Evolutionary conservation across 192 early-diverging fungal genomes (phyloP).

Genomic region (Pilaira anomala): DNA sequence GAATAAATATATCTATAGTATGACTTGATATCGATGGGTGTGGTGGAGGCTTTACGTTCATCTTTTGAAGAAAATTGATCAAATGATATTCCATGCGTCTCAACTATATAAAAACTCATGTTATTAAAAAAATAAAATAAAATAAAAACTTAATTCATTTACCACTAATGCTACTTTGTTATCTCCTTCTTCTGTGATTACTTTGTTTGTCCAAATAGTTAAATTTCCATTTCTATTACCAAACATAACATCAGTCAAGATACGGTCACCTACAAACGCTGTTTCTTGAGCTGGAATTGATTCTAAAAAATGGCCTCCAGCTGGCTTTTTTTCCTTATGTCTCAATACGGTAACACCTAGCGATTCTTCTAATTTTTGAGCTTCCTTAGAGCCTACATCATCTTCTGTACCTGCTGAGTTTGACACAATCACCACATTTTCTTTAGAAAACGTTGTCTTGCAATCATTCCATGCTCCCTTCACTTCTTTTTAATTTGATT

Average conservation of each 20-base stretch:
- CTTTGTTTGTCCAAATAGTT: conserved; percentile 65
- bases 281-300: conserved; percentile 36
- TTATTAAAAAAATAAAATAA: background rate
- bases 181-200: conserved; percentile 74
- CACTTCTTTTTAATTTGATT: background rate
- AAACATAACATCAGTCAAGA: conserved; percentile 83
- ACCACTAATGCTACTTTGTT: conserved; percentile 65
- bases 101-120: conserved; percentile 4
- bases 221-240: conserved; percentile 73
- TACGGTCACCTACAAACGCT: conserved; percentile 83
- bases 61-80: conserved; percentile 15
- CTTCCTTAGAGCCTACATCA: conserved; percentile 58
- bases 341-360: conserved; percentile 61
- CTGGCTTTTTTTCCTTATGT: conserved; percentile 68
- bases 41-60: conserved; percentile 15
- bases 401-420: conserved; percentile 88
- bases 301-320: conserved; percentile 61
- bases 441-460: conserved; percentile 54
- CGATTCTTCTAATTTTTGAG: conserved; percentile 39
- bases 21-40: conserved; percentile 4
- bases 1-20: background rate
- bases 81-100: conserved; percentile 20
- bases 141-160: conserved; percentile 6
- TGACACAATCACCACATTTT: conserved; percentile 78
- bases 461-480: conserved; percentile 67